Base-by-base conservation (phyloP, 2,329 filamentous ascomycete species). In the Sphaerostilbella broomeana region DNA sequence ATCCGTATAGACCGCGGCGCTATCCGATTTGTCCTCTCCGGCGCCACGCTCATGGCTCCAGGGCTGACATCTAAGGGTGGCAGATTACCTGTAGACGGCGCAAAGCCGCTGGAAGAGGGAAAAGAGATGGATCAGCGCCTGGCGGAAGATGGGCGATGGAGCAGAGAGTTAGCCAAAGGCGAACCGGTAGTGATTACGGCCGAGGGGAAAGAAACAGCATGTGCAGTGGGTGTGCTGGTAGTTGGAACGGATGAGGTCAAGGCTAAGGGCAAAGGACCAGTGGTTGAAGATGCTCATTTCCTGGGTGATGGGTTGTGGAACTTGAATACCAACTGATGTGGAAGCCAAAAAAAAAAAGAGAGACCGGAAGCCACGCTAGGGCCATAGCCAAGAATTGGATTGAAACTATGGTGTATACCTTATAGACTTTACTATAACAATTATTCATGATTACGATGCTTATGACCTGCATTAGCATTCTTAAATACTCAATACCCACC, bases 21-120 rank as follows among this genome's bases (percentile, higher is more conserved):
- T 5, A 97, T 98, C 57, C 86, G 92, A 45, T 98, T 98, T 66
- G 90, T 98, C 18, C 77, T 98, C 2, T 86, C 81, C 1, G 92
- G 92, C 30, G 92, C 92, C 1, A 87, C 90, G 11, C 80, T 98
- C 47, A 98, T 98, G 92, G 90, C 88, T 2, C 92, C 92, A 0
- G 92, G 92, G 0, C 64, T 98, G 52, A 98, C 92, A 19, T 87
- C 80, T 15, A 65, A 79, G 0, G 92, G 92, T 0, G 92, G 92
- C 0, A 63, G 85, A 33, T 64, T 98, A 54, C 92, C 92, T 0
- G 67, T 76, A 2, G 63, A 67, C 4, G 62, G 62, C 6, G 54
- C 45, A 2, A 55, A 49, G 54, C 49, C 42, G 44, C 44, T 59
- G 22, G 56, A 48, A 34, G 63, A 64, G 47, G 65, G 62, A 4